Evolutionary conservation across 2,329 filamentous ascomycete species (phyloP).

Genomic region (Talaromyces atroroseus): DNA sequence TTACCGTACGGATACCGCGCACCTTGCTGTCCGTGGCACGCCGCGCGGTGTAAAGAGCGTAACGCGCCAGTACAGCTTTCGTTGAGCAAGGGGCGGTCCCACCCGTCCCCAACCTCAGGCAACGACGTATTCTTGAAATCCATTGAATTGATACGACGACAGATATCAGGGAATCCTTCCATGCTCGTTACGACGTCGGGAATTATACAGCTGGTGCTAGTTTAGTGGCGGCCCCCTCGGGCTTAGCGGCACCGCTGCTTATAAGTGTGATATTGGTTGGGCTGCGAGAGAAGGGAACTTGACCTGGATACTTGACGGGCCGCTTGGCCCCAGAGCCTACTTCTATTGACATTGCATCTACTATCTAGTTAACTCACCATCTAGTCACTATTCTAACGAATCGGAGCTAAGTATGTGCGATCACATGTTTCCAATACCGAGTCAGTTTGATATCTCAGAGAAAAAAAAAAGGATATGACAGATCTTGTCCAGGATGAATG

Average conservation of each 20-base stretch:
- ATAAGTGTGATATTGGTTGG: not conserved
- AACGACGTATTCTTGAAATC: no score
- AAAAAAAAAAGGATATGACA: not conserved
- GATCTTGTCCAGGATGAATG: not conserved
- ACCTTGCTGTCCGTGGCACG: not conserved
- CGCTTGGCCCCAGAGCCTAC: not conserved
- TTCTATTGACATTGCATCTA: not conserved
- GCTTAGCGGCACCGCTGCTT: not conserved
- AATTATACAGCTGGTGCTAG: not conserved
- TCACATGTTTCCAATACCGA: not conserved
- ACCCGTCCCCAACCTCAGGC: slow-evolving; percentile 7
- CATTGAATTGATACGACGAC: no score
- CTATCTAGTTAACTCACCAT: no score
- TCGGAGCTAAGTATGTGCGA: no score
- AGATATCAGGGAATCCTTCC: no score
- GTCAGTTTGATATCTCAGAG: no score
- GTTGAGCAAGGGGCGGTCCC: slow-evolving; percentile 11
- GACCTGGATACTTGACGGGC: not conserved
- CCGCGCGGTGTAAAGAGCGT: not conserved
- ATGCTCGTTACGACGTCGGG: not conserved
- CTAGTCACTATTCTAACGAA: no score
- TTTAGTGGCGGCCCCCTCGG: not conserved
- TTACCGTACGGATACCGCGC: slow-evolving; percentile 1
- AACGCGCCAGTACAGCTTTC: not conserved
- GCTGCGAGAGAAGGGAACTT: no score